Evolutionary conservation across 108 stramenopile genomes (phyloP).

Genomic region (Nitzschia palea): DNA sequence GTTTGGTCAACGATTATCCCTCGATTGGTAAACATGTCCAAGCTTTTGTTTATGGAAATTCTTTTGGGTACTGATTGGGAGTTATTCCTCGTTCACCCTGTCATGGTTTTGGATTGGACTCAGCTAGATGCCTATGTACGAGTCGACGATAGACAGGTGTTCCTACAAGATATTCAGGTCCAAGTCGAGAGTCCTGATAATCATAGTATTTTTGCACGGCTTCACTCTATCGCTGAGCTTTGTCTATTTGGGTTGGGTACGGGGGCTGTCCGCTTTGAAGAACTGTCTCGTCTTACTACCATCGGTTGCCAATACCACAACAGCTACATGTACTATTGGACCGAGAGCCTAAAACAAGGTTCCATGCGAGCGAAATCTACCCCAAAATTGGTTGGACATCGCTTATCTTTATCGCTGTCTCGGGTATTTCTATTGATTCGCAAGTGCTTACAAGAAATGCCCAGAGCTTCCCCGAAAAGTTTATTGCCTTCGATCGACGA

Average conservation of each 20-base stretch:
- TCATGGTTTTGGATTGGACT: background rate
- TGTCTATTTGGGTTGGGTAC: background rate
- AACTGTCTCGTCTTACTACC: too few species aligned
- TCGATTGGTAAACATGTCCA: background rate
- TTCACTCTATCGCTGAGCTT: background rate
- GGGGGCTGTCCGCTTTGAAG: background rate
- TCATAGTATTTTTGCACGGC: background rate
- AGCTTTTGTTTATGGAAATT: background rate
- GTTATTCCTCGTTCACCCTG: background rate
- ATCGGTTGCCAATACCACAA: too few species aligned
- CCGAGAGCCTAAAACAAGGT: too few species aligned
- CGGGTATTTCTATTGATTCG: too few species aligned
- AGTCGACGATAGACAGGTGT: background rate
- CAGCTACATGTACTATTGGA: too few species aligned
- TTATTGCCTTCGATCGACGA: too few species aligned
- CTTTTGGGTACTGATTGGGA: background rate
- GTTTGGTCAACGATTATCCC: background rate
- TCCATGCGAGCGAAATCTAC: too few species aligned
- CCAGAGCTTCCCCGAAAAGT: too few species aligned
- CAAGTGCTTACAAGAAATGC: too few species aligned
- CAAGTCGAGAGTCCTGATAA: background rate
- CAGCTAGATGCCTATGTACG: background rate
- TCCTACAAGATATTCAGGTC: background rate
- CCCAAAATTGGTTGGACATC: too few species aligned
- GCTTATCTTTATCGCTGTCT: too few species aligned